These are phyloP conservation scores for Papiliotrema fonsecae DNA, from an alignment of 1,284 basidiomycete genomes.

Conservation along the genomic window DNA sequence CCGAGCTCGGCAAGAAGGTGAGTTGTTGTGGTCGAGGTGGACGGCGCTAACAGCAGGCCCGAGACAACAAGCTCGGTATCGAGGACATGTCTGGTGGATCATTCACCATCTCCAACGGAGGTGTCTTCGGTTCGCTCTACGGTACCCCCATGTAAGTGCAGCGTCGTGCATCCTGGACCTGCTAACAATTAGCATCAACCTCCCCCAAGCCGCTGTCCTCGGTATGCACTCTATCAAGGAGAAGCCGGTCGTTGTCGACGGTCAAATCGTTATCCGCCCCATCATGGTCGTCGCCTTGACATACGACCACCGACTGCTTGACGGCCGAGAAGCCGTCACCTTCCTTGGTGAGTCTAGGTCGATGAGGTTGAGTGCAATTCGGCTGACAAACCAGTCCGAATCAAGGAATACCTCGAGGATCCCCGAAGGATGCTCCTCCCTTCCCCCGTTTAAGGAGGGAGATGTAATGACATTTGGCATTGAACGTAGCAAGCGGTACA, in stretches of 20 bases:
- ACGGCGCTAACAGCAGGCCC: slow-evolving; percentile 57
- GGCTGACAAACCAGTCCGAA: slow-evolving; percentile 51
- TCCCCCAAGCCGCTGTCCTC: slow-evolving; percentile 90
- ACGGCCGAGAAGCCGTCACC: slow-evolving; percentile 93
- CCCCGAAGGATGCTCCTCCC: slow-evolving; percentile 60
- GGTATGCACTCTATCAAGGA: slow-evolving; percentile 98
- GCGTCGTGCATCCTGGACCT: neutral
- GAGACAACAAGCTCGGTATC: slow-evolving; percentile 88
- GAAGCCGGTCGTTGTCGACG: slow-evolving; percentile 84
- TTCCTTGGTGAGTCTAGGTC: slow-evolving; percentile 78
- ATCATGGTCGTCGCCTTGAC: slow-evolving; percentile 95
- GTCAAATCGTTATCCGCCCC: slow-evolving; percentile 75
- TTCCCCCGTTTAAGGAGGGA: slow-evolving; percentile 39
- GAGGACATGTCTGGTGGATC: slow-evolving; percentile 97
- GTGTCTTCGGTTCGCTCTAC: slow-evolving; percentile 94
- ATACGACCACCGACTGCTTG: slow-evolving; percentile 93
- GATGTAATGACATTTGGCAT: too few relatives aligned
- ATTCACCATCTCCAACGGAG: slow-evolving; percentile 99
- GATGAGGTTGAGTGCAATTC: neutral
- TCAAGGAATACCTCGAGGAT: slow-evolving; percentile 67
- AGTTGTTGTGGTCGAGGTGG: slow-evolving; percentile 13
- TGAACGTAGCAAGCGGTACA: too few relatives aligned
- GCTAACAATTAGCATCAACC: slow-evolving; percentile 63
- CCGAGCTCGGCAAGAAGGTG: slow-evolving; percentile 84
- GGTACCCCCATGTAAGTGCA: slow-evolving; percentile 73